phyloP scores from a whole-genome alignment of 345 rosid species.

The Erysimum cheiranthoides region DNA sequence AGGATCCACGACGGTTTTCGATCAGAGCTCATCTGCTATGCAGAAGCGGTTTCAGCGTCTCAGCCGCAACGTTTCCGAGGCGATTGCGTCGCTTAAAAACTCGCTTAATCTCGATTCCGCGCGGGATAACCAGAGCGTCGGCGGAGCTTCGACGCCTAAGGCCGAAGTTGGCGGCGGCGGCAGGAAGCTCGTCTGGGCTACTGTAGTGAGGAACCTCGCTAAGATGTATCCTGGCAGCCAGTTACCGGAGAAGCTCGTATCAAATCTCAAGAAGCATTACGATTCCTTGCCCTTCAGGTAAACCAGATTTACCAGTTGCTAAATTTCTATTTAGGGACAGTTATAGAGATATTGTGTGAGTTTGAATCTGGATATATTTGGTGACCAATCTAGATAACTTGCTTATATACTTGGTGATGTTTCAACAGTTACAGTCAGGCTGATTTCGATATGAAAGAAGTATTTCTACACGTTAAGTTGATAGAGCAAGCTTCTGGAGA shows the following conservation, averaged over 20 bases:
- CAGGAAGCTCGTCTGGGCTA: conserved; percentile 85
- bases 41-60: conserved; percentile 83
- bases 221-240: conserved; percentile 95
- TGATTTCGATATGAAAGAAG: conserved; percentile 93
- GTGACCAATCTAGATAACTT: conserved; percentile 22
- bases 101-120: conserved; percentile 77
- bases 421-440: conserved; percentile 81
- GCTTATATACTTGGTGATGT: conserved; percentile 25
- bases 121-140: conserved; percentile 46
- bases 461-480: conserved; percentile 87
- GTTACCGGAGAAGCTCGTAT: conserved; percentile 94
- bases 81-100: conserved; percentile 87
- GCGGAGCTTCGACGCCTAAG: conserved; percentile 43
- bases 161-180: conserved; percentile 59
- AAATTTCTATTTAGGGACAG: conserved; percentile 26
- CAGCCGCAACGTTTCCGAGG: conserved; percentile 85
- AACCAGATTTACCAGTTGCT: neutral
- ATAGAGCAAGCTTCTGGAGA: conserved; percentile 92
- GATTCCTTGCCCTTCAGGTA: conserved; percentile 97
- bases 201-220: conserved; percentile 84
- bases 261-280: conserved; percentile 88
- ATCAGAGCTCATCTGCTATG: conserved; percentile 60
- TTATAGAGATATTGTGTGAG: conserved; percentile 17
- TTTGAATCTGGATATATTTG: conserved; percentile 25
- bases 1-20: conserved; percentile 37